Evolutionary conservation across 2,329 filamentous ascomycete genomes (phyloP).

Genomic region (Endothia cerciana): DNA sequence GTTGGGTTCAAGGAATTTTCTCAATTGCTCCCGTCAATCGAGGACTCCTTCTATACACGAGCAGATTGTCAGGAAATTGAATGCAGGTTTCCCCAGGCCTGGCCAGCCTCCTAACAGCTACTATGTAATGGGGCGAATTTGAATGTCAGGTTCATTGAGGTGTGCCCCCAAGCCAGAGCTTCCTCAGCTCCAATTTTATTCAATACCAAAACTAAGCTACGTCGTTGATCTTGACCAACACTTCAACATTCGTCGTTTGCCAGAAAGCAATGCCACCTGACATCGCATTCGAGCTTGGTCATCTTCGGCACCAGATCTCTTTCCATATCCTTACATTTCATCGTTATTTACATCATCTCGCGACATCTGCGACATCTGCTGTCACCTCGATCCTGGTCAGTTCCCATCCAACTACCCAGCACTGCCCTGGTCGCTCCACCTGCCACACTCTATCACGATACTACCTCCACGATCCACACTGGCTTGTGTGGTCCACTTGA

Average conservation of each 20-base stretch:
- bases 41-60: neutral
- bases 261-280: neutral
- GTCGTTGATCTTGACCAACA: neutral
- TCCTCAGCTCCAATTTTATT: neutral
- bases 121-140: neutral
- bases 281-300: neutral
- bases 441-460: slow-evolving; percentile 10
- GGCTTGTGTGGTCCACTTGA: slow-evolving; percentile 11
- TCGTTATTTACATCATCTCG: neutral
- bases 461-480: slow-evolving; percentile 8
- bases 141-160: neutral
- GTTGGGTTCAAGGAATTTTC: neutral
- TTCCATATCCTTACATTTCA: neutral
- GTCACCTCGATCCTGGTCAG: neutral
- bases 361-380: neutral
- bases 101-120: too few species aligned
- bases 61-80: neutral
- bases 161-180: neutral
- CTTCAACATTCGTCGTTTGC: neutral
- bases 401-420: neutral
- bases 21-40: neutral
- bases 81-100: neutral
- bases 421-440: slow-evolving; percentile 14
- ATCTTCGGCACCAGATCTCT: neutral
- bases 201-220: neutral